These are phyloP conservation scores for Colletotrichum australisinense DNA, from an alignment of 2,329 filamentous ascomycete species.

Conservation along the genomic window DNA sequence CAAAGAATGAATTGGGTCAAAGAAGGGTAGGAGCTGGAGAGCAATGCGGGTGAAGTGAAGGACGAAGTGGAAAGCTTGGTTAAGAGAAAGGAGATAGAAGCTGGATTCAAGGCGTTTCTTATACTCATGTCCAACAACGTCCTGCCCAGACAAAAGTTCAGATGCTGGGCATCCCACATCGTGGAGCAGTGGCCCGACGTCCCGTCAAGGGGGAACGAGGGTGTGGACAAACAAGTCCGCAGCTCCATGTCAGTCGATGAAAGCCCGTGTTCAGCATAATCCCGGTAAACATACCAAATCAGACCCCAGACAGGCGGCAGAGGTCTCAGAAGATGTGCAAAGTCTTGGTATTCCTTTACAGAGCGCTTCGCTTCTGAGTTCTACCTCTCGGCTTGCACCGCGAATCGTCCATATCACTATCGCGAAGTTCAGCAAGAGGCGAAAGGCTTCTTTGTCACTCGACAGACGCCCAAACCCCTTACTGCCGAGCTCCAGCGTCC, in stretches of 20 bases:
- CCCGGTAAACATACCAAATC: not conserved
- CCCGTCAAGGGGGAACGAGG: conserved; percentile 4
- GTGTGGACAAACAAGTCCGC: not conserved
- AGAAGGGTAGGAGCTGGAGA: conserved; percentile 21
- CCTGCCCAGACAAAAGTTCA: conserved; percentile 1
- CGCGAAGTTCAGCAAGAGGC: not conserved
- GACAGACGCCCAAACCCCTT: not conserved
- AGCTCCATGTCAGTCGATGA: not conserved
- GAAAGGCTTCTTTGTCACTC: not conserved
- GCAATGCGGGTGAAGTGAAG: conserved; percentile 28
- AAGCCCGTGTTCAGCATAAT: not conserved
- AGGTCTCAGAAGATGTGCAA: not conserved
- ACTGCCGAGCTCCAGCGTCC: conserved; percentile 1
- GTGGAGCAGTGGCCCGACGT: conserved; percentile 22
- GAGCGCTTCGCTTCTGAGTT: not conserved
- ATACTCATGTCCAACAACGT: conserved; percentile 8
- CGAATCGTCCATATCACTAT: not conserved
- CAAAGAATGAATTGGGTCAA: conserved; percentile 28
- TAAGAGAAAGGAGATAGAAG: not conserved
- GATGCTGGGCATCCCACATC: not conserved
- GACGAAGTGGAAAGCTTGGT: conserved; percentile 23
- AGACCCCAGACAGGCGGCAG: not conserved
- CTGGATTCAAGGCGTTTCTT: conserved; percentile 17
- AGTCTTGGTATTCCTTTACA: not conserved
- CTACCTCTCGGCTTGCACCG: not conserved